Percentiles rank a stretch among this genome's conserved stretches.
These are phyloP conservation scores for Eucalyptus dawsonii DNA, from an alignment of 345 rosid species.

Conservation along the genomic window DNA sequence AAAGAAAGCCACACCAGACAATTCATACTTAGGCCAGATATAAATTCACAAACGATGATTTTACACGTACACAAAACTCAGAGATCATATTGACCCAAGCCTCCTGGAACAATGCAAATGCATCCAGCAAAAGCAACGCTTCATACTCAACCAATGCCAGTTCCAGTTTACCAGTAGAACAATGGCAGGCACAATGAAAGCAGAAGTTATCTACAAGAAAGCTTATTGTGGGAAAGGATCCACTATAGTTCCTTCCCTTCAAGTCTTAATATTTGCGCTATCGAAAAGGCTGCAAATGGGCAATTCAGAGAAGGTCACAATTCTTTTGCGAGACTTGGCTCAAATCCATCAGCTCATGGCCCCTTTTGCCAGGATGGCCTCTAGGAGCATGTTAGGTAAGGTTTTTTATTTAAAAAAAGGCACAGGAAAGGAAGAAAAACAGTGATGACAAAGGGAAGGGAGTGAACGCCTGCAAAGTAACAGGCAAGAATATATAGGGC, in stretches of 20 bases:
- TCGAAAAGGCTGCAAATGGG: neutral
- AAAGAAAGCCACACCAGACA: neutral
- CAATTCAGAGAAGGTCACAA: neutral
- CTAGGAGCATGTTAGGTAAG: neutral
- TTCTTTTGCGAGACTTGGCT: neutral
- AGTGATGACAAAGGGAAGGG: neutral
- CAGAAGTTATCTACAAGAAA: neutral
- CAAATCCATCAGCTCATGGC: neutral
- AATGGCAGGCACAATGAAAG: neutral
- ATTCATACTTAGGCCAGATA: neutral
- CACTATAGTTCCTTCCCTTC: neutral
- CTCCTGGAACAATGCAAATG: neutral
- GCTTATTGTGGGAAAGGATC: neutral
- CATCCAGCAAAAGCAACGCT: neutral
- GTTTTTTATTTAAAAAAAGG: neutral
- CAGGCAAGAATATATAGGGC: neutral
- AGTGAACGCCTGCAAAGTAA: neutral
- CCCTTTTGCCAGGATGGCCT: neutral
- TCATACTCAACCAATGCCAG: neutral
- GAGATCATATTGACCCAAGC: neutral
- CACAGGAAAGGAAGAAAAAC: neutral
- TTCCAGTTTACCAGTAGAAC: neutral
- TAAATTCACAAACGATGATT: neutral
- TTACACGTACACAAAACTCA: neutral
- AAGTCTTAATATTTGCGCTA: neutral